A percentile compares a stretch with the other conserved stretches of the same genome.
phyloP scores from a whole-genome alignment of 1,284 basidiomycete genomes.

The Hypsizygus ulmarius region DNA sequence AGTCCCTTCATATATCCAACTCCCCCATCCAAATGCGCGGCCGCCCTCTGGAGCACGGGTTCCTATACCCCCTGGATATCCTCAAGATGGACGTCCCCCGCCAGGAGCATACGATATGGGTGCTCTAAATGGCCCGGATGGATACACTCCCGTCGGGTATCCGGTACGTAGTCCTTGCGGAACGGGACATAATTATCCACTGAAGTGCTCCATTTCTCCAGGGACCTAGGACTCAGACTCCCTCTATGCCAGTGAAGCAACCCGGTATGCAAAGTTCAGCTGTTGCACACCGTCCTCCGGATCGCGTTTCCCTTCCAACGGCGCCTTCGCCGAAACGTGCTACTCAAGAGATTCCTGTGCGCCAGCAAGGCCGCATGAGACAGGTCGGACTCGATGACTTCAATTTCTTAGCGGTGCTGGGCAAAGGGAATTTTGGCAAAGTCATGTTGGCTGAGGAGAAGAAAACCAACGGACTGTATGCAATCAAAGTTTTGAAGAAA shows the following conservation, averaged over 20 bases:
- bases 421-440: slow-evolving; percentile 99
- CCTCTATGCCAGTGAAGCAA: slow-evolving; percentile 27
- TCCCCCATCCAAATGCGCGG: slow-evolving; percentile 34
- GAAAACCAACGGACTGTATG: slow-evolving; percentile 83
- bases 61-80: slow-evolving; percentile 39
- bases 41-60: slow-evolving; percentile 47
- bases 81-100: slow-evolving; percentile 32
- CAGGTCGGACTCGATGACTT: slow-evolving; percentile 98
- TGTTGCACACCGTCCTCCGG: slow-evolving; percentile 24
- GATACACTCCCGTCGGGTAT: slow-evolving; percentile 27
- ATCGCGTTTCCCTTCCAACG: slow-evolving; percentile 30
- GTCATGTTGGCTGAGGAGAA: slow-evolving; percentile 99
- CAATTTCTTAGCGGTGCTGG: slow-evolving; percentile 97
- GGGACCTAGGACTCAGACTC: slow-evolving; percentile 24
- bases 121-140: slow-evolving; percentile 26
- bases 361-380: slow-evolving; percentile 54
- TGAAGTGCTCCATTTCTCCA: slow-evolving; percentile 3
- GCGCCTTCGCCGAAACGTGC: slow-evolving; percentile 29
- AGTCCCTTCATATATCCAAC: slow-evolving; percentile 28
- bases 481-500: slow-evolving; percentile 99
- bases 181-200: not conserved
- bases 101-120: slow-evolving; percentile 33
- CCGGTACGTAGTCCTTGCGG: slow-evolving; percentile 18
- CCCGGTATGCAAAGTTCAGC: slow-evolving; percentile 14
- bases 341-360: slow-evolving; percentile 34